Evolutionary conservation across 2,329 filamentous ascomycete genomes (phyloP), one percentile per base, ranked within the genome.

Genomic region (Sordariomycetes sp.): DNA sequence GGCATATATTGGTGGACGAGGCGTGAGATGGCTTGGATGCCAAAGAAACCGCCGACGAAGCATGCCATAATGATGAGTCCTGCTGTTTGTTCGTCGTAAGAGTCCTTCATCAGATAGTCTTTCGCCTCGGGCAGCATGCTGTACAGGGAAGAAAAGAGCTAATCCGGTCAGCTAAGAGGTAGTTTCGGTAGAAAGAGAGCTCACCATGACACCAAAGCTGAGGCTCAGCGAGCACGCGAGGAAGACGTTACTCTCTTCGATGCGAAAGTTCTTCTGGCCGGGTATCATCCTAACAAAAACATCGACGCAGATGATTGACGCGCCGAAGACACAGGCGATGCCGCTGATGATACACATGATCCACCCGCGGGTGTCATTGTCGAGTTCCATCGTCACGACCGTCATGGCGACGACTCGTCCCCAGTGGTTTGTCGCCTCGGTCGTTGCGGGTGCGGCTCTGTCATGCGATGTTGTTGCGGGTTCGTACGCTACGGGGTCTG

Each of bases 131-230:
- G 90, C 7, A 96, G 71, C 84, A 96, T 95, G 57, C 80, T 92
- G 57, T 88, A 94, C 20, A 96, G 62, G 2, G 90, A 80, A 23
- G 88, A 94, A 58, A 94, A 95, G 26, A 94, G 72, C 87, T 94
- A 47, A 16, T 16, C 3, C 5, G 26, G 10, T 3, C 32, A 8
- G 21, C 26, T 23, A 33, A 23, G 15, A 14, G 6, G 8, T 28
- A 7, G 14, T 19, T 5, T 7, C 5, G 7, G n/a, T 9, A 32
- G 5, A 27, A 18, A 9, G 33, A 21, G 18, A 32, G 11, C 75
- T 44, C 58, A 94, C 88, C 87, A 98, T 94, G 30, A 96, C 88
- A 28, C 92, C 90, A 46, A 94, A 94, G 54, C 87, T 95, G 43
- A 98, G 62, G 58, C 88, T 94, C 40, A 96, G 62, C 1, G 90